phyloP scores from a whole-genome alignment of 108 stramenopile species.

The Cyclotella cryptica region DNA sequence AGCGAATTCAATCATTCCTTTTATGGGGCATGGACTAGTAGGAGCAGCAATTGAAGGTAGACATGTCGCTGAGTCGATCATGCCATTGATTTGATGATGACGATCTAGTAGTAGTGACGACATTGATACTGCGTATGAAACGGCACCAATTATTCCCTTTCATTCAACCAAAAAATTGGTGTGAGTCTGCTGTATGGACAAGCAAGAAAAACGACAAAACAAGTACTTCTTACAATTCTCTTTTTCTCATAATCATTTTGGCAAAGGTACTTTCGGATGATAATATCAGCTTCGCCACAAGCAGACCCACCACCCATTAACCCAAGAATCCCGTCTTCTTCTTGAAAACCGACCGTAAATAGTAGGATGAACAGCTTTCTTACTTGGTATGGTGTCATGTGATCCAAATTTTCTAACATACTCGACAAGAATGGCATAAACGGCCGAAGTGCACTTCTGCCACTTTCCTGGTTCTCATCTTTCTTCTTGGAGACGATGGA shows the following conservation, averaged over 20 bases:
- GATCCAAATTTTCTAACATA: slow-evolving; percentile 51
- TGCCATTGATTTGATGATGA: slow-evolving; percentile 19
- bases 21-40: slow-evolving; percentile 22
- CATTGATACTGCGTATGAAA: slow-evolving; percentile 57
- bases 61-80: slow-evolving; percentile 11
- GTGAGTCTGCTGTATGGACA: background rate
- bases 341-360: slow-evolving; percentile 46
- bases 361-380: slow-evolving; percentile 51
- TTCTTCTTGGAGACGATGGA: slow-evolving; percentile 33
- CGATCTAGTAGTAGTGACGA: slow-evolving; percentile 25
- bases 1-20: slow-evolving; percentile 46
- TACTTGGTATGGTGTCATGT: slow-evolving; percentile 54
- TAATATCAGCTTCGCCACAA: slow-evolving; percentile 54
- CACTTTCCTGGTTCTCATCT: slow-evolving; percentile 8
- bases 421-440: slow-evolving; percentile 49
- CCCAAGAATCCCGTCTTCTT: slow-evolving; percentile 26
- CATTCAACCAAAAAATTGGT: background rate
- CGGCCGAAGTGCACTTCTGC: slow-evolving; percentile 42
- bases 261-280: slow-evolving; percentile 53
- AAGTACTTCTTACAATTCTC: slow-evolving; percentile 35
- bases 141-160: slow-evolving; percentile 57
- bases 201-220: background rate
- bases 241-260: slow-evolving; percentile 35
- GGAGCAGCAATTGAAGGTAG: slow-evolving; percentile 14
- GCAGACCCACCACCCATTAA: slow-evolving; percentile 31